These are phyloP conservation scores for Emergomyces pasteurianus DNA, from an alignment of 2,329 filamentous ascomycete species.

Conservation along the genomic window DNA sequence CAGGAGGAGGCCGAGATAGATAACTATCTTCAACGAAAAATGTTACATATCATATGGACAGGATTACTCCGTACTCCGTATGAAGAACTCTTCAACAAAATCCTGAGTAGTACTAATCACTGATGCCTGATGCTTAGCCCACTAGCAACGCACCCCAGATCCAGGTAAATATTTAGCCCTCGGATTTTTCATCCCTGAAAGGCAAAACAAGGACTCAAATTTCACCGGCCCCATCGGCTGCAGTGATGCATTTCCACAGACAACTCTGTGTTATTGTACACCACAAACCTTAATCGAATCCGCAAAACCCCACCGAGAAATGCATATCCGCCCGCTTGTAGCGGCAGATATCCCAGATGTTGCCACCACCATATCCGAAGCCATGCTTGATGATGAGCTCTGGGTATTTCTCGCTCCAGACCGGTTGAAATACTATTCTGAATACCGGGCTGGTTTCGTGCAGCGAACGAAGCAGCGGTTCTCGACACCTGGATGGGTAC, in stretches of 20 bases:
- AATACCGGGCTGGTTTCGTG: constrained; percentile 11
- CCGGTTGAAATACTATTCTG: constrained; percentile 9
- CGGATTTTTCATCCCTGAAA: background rate
- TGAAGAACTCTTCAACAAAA: no score
- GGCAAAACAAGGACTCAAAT: no score
- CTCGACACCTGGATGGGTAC: constrained; percentile 8
- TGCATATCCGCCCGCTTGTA: constrained; percentile 12
- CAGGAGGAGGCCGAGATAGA: no score
- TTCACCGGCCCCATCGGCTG: no score
- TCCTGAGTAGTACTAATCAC: no score
- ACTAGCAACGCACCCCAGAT: no score
- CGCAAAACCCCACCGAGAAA: background rate
- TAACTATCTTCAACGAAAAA: no score
- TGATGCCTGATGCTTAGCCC: background rate
- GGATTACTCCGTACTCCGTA: no score
- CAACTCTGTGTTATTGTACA: background rate
- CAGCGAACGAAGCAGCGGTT: constrained; percentile 8
- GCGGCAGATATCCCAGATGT: constrained; percentile 9
- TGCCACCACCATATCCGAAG: constrained; percentile 9
- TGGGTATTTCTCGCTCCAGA: constrained; percentile 9
- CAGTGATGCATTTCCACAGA: background rate
- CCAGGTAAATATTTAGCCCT: background rate
- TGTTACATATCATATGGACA: no score
- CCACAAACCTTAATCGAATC: background rate
- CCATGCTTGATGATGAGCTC: constrained; percentile 14